phyloP scores from a whole-genome alignment of 2,329 filamentous ascomycete genomes.

The Niveomyces coronatus region DNA sequence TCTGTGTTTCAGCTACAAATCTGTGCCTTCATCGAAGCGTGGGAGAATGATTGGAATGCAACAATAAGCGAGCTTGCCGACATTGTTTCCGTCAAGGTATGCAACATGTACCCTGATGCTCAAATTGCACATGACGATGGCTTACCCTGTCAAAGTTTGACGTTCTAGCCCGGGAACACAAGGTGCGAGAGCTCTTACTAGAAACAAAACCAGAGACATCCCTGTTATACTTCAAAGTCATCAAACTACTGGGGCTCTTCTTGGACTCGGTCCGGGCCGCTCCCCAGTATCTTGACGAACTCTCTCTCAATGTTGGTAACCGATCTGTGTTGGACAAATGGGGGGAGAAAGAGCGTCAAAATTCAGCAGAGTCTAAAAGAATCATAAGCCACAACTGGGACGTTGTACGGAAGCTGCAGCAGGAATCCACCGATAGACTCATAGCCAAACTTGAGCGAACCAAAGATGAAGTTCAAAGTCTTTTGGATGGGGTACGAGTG shows the following conservation, averaged over 20 bases:
- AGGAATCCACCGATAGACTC: not conserved
- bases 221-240: not conserved
- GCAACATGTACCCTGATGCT: not conserved
- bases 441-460: not conserved
- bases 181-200: not conserved
- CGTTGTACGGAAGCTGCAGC: not conserved
- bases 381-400: not conserved
- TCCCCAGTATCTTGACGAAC: not conserved
- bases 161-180: not conserved
- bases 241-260: not conserved
- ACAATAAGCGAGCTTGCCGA: not conserved
- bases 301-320: not conserved
- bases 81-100: not conserved
- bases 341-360: not conserved
- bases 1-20: not conserved
- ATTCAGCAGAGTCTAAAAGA: not conserved
- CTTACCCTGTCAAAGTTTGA: not conserved
- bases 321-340: not conserved
- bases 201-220: not conserved
- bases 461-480: not conserved
- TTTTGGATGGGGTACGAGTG: not conserved
- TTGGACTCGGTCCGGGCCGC: not conserved
- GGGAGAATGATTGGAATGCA: slow-evolving; percentile 3
- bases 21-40: not conserved
- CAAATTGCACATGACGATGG: not conserved